A percentile compares a stretch with the other conserved stretches of the same genome.
Conservation (phyloP, 1,284 basidiomycete genomes). For the Irpex sp. region DNA sequence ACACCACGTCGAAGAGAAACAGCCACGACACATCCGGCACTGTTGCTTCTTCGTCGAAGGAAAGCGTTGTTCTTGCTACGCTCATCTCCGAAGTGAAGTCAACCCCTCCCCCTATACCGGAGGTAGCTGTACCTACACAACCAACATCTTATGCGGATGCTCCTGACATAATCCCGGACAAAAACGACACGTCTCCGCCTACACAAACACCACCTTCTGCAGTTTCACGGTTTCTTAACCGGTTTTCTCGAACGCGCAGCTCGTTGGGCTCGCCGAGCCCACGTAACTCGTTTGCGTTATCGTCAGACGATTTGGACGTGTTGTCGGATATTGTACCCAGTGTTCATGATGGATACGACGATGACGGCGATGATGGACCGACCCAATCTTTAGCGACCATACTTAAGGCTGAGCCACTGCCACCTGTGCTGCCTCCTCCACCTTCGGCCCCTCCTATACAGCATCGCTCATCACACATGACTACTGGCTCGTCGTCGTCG, state of each 20-base stretch:
- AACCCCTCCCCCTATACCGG: neutral
- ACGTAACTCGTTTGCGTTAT: slow-evolving; percentile 55
- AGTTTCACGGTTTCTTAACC: slow-evolving; percentile 67
- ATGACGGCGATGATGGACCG: slow-evolving; percentile 29
- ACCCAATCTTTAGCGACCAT: slow-evolving; percentile 33
- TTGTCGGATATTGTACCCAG: slow-evolving; percentile 70
- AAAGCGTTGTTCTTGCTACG: neutral
- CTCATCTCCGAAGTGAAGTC: neutral
- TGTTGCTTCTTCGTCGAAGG: neutral
- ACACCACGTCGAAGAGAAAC: neutral
- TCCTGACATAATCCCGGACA: slow-evolving; percentile 17
- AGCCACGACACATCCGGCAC: neutral
- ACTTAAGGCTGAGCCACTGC: slow-evolving; percentile 40
- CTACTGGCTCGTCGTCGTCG: neutral
- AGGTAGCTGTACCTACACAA: slow-evolving; percentile 8
- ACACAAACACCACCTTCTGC: slow-evolving; percentile 37
- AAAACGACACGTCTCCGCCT: slow-evolving; percentile 11
- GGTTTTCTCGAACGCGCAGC: slow-evolving; percentile 53
- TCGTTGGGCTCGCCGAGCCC: slow-evolving; percentile 32
- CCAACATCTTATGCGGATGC: slow-evolving; percentile 22
- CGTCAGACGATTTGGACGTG: slow-evolving; percentile 70
- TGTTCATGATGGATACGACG: slow-evolving; percentile 38
- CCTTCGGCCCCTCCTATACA: slow-evolving; percentile 19
- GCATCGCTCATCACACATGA: slow-evolving; percentile 3
- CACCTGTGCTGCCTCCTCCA: slow-evolving; percentile 43